Evolutionary conservation across 2,329 filamentous ascomycete species (phyloP), one percentile per base, ranked within the genome.

Genomic region (Alternaria brassicae): DNA sequence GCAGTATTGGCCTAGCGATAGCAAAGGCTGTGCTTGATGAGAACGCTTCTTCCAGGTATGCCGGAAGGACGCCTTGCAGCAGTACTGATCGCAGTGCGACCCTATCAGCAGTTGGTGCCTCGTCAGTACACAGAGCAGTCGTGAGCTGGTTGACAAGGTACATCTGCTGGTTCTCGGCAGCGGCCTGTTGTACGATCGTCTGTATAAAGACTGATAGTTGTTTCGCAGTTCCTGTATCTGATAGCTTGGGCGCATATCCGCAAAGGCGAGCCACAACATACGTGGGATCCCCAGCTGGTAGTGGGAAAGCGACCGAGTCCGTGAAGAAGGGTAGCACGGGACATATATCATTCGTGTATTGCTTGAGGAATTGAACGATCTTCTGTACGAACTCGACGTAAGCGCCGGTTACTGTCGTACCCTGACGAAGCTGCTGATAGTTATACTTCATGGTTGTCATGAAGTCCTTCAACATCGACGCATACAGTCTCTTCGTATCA

Each of bases 321-420:
- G 83, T 87, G 72, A 88, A 89, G 78, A 88, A 89, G 1, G 77
- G 72, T 54, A 88, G 82, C 15, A 89, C 79, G 0, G 81, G 79
- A 61, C 81, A 83, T 30, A 88, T 86, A 17, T 87, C 84, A 30
- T 81, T 79, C 1, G 84, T 84, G 63, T 89, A 83, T 65, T 89
- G 85, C 66, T 89, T 87, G 45, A 89, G 73, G 60, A 84, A 84
- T 19, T 83, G 81, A 3, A 89, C 81, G 2, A 89, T 79, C 15
- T 80, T 77, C 58, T 89, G 87, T 5, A 89, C 86, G 67, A 89
- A 89, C 9, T 83, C 79, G 6, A 88, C 84, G 67, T 89, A 89
- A 2, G 81, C 78, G 10, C 86, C 84, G 48, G 82, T 81, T 4
- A 80, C 79, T 6, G 69, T 66, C 4, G 61, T 56, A 3, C 68